Conservation (phyloP, 139 green algal genomes). For the Chlamydomonas schloesseri region DNA sequence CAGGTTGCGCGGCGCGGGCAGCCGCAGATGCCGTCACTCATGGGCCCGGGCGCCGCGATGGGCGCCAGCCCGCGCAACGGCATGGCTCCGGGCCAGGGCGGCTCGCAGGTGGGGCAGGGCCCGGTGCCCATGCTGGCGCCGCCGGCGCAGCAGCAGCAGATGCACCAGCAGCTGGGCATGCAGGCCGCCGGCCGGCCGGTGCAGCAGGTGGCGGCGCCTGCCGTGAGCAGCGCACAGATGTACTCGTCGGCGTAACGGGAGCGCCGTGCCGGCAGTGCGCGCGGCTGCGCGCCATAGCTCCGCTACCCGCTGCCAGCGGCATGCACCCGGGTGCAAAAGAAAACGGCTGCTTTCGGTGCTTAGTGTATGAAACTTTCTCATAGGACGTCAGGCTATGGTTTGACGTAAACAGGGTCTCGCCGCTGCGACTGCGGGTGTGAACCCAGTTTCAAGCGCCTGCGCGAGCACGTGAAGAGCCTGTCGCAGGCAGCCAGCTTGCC, state of each 20-base stretch:
- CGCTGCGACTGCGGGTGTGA: too few species aligned
- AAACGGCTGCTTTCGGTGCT: too few species aligned
- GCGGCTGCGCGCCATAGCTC: too few species aligned
- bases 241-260: constrained; percentile 30
- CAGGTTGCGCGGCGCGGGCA: background rate
- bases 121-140: constrained; percentile 5
- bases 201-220: background rate
- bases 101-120: constrained; percentile 15
- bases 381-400: too few species aligned
- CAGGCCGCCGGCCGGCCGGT: background rate
- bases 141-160: background rate
- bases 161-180: background rate
- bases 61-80: constrained; percentile 12
- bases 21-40: constrained; percentile 27
- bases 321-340: too few species aligned
- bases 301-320: too few species aligned
- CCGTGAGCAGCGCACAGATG: background rate
- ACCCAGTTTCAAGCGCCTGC: too few species aligned
- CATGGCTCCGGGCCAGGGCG: background rate
- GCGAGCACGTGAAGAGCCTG: too few species aligned
- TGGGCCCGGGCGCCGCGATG: constrained; percentile 11
- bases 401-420: too few species aligned
- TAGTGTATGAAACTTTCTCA: too few species aligned
- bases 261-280: too few species aligned
- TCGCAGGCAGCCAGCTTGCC: too few species aligned